Evolutionary conservation across 2,329 filamentous ascomycete species (phyloP).

Genomic region (Beauveria sp.): DNA sequence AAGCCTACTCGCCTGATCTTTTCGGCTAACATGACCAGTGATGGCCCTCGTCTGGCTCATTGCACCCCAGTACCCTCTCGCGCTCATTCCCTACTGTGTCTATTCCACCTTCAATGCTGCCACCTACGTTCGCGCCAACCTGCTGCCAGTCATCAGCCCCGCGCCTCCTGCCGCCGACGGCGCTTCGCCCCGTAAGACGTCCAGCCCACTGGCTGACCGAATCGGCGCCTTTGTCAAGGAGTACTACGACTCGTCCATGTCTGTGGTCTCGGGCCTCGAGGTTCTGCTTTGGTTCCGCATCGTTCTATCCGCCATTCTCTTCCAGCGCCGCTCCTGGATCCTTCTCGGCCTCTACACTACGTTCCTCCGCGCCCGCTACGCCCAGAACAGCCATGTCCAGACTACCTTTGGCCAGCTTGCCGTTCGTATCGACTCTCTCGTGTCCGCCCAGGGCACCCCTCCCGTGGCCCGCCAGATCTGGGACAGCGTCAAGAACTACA

Average conservation of each 20-base stretch:
- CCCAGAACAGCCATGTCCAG: constrained; percentile 91
- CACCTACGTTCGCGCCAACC: constrained; percentile 88
- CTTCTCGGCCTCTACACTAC: constrained; percentile 77
- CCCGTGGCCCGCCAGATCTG: constrained; percentile 72
- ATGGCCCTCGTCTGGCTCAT: constrained; percentile 96
- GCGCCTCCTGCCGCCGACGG: constrained; percentile 48
- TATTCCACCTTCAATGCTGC: constrained; percentile 98
- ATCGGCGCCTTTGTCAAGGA: constrained; percentile 95
- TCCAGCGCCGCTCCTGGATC: constrained; percentile 87
- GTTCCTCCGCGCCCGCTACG: constrained; percentile 84
- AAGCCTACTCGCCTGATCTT: background rate
- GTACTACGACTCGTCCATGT: constrained; percentile 97
- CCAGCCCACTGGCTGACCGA: constrained; percentile 62
- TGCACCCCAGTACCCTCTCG: constrained; percentile 79
- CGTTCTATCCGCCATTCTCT: constrained; percentile 71
- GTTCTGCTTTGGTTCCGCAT: constrained; percentile 81
- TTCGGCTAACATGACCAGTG: constrained; percentile 40
- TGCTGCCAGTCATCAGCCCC: constrained; percentile 80
- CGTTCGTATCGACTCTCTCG: constrained; percentile 69
- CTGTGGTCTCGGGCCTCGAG: constrained; percentile 80
- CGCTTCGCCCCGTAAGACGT: constrained; percentile 46
- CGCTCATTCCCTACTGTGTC: constrained; percentile 87
- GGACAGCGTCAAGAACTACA: constrained; percentile 66
- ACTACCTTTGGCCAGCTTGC: constrained; percentile 64
- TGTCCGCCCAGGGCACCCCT: constrained; percentile 80